A percentile compares a stretch with the other conserved stretches of the same genome.
phyloP scores from a whole-genome alignment of 306 rosid species.

The Sophora flavescens region DNA sequence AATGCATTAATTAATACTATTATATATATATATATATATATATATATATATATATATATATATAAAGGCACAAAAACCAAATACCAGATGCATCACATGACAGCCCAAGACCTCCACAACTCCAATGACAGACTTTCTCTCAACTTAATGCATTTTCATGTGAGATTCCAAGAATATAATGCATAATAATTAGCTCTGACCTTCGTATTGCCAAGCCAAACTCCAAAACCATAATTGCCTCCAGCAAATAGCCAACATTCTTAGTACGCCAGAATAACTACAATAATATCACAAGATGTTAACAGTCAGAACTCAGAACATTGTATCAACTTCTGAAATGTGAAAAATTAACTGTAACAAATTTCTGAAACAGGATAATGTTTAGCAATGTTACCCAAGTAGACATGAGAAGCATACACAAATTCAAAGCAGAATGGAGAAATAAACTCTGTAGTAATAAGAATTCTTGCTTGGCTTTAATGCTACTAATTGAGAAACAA shows the following conservation, averaged over 20 bases:
- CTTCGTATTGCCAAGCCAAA: constrained; percentile 86
- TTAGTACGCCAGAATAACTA: constrained; percentile 91
- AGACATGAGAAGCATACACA: constrained; percentile 12
- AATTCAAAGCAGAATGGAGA: constrained; percentile 10
- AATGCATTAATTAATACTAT: not conserved
- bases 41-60: too few relatives aligned
- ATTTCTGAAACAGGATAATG: constrained; percentile 35
- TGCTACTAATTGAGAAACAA: constrained; percentile 25
- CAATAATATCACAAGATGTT: constrained; percentile 37
- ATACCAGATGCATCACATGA: constrained; percentile 10
- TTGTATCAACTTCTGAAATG: constrained; percentile 20
- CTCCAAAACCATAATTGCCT: constrained; percentile 95
- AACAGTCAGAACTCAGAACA: constrained; percentile 22
- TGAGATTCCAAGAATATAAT: constrained; percentile 32
- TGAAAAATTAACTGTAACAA: not conserved
- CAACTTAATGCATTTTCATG: constrained; percentile 25
- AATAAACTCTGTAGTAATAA: constrained; percentile 11
- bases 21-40: too few relatives aligned
- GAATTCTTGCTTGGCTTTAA: constrained; percentile 13
- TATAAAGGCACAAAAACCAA: constrained; percentile 8
- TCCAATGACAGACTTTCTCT: constrained; percentile 28
- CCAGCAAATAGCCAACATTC: constrained; percentile 77
- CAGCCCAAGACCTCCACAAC: constrained; percentile 19
- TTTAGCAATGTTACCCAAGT: constrained; percentile 8
- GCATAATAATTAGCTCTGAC: constrained; percentile 55